Evolutionary conservation across 495 filamentous ascomycete species (phyloP), one percentile per base, ranked within the genome.

Genomic region (Neurospora africana): DNA sequence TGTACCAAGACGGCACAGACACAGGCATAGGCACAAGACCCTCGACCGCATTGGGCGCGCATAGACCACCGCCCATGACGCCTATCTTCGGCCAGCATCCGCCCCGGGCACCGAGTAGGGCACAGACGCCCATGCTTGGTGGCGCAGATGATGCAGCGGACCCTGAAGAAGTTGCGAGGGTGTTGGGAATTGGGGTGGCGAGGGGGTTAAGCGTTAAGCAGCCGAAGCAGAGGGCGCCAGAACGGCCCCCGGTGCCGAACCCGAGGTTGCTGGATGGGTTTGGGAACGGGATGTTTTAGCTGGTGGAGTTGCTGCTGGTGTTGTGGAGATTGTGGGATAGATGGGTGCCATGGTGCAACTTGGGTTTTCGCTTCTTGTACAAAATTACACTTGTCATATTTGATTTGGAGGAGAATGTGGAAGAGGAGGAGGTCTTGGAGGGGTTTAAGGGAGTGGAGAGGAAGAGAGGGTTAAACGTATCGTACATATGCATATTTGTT

Each of bases 161-260:
- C 10, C 61, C 30, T 0, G 70, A 68, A 2, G 70, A 43, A 13
- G 36, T 7, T 5, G 41, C 15, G 36, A 75, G 44, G 47, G 30
- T 37, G n/a, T 9, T 79, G 41, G 79, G 73, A 0, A 80, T 81
- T 35, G 79, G 79, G 5, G 65, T 81, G 68, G 79, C 79, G 43
- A 41, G 79, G 37, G 79, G 79, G 8, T 73, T 74, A 70, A 80
- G 78, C n/a, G 74, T 81, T 19, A 53, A 76, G 35, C 72, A 74
- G 30, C 69, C 73, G 4, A 39, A 58, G 39, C 47, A 72, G 40
- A 40, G 73, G 58, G 72, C 71, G 43, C 10, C 68, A 44, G 17
- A 21, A 41, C 36, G 71, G 41, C 11, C 61, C 17, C 3, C 27
- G 33, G 36, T 19, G 40, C 35, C 30, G 41, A 21, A 67, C 30